Evolutionary conservation across 2,329 filamentous ascomycete species (phyloP).

Genomic region (Botryotinia calthae): DNA sequence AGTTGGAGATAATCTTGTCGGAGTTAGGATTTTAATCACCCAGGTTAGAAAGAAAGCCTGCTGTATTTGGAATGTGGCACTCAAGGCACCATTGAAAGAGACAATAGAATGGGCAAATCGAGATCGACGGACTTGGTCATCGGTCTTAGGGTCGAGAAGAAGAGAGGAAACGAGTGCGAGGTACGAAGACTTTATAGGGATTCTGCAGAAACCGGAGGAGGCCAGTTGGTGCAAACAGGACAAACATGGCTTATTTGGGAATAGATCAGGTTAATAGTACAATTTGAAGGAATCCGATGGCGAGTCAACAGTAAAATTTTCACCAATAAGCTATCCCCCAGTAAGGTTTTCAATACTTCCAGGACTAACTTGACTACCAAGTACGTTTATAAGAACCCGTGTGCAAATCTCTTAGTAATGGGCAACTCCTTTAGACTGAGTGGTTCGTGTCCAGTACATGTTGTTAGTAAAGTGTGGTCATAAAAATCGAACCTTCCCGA

Average conservation of each 20-base stretch:
- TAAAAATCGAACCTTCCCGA: neutral
- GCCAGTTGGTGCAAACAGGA: neutral
- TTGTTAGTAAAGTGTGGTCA: neutral
- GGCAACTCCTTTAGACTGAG: rapidly evolving
- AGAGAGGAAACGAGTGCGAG: neutral
- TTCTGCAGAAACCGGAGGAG: neutral
- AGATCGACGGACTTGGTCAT: neutral
- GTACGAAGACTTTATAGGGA: neutral
- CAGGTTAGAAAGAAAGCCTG: neutral
- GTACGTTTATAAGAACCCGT: neutral
- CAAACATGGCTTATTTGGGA: slow-evolving; percentile 3
- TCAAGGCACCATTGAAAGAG: no score
- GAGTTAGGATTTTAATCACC: neutral
- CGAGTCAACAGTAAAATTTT: neutral
- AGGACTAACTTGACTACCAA: neutral
- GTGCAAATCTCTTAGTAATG: neutral
- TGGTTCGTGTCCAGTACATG: neutral
- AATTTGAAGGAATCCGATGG: neutral
- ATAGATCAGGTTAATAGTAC: neutral
- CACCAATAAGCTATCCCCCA: no score
- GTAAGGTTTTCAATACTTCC: neutral
- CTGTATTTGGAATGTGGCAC: no score
- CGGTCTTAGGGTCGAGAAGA: neutral
- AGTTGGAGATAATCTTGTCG: neutral
- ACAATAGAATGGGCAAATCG: no score